Conservation (phyloP, 805 yeast species). For the Lachancea waltii region DNA sequence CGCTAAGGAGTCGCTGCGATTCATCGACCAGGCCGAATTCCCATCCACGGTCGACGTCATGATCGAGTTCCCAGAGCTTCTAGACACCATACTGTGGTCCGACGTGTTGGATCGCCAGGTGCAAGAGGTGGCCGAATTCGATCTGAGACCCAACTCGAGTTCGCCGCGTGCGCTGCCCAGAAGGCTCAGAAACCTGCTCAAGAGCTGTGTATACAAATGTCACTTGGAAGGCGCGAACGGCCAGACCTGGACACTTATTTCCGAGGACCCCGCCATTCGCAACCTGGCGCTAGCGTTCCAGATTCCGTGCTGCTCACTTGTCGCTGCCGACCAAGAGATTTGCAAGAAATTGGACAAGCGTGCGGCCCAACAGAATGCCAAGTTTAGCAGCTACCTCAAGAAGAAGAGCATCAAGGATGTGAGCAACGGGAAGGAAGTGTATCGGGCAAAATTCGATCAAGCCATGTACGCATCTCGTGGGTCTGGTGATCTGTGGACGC, state of each 20-base stretch:
- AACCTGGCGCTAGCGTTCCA: conserved; percentile 45
- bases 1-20: conserved; percentile 57
- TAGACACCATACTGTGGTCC: conserved; percentile 23
- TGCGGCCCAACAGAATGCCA: conserved; percentile 19
- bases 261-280: conserved; percentile 58
- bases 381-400: conserved; percentile 20
- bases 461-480: conserved; percentile 58
- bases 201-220: conserved; percentile 52
- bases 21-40: conserved; percentile 42
- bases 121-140: conserved; percentile 4
- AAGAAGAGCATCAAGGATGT: conserved; percentile 19
- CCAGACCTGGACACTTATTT: conserved; percentile 46
- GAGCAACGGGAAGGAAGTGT: conserved; percentile 30
- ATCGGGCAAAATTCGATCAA: conserved; percentile 40
- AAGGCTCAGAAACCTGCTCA: conserved; percentile 46
- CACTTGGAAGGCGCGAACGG: conserved; percentile 31
- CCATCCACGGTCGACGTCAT: conserved; percentile 23
- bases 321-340: conserved; percentile 25
- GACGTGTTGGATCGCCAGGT: conserved; percentile 15
- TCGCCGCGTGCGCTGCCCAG: conserved; percentile 39
- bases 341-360: conserved; percentile 22
- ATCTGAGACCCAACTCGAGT: conserved; percentile 2
- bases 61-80: conserved; percentile 43
- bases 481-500: conserved; percentile 53
- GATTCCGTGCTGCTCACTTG: conserved; percentile 39